A percentile compares a stretch with the other conserved stretches of the same genome.
Conservation (phyloP, 2,329 filamentous ascomycete genomes). For the Cladosporium halotolerans region DNA sequence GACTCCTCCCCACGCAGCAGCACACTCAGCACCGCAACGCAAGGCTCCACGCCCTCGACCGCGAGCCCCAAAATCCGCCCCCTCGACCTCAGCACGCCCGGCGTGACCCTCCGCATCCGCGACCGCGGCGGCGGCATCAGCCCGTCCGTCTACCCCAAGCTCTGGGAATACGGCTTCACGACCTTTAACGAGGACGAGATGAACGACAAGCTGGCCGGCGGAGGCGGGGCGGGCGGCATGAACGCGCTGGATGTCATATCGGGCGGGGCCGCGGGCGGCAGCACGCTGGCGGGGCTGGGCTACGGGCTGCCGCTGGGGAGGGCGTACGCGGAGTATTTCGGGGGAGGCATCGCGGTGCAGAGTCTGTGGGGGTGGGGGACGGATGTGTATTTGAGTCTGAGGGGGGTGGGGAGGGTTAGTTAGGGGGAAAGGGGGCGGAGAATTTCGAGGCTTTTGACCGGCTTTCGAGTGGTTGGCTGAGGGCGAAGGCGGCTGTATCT, state of each 20-base stretch:
- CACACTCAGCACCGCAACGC: slow-evolving; percentile 29
- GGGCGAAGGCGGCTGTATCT: no score
- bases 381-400: slow-evolving; percentile 58
- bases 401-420: slow-evolving; percentile 50
- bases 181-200: slow-evolving; percentile 71
- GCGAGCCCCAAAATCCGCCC: slow-evolving; percentile 36
- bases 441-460: no score
- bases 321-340: slow-evolving; percentile 97
- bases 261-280: slow-evolving; percentile 63
- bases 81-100: slow-evolving; percentile 54
- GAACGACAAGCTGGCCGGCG: slow-evolving; percentile 42
- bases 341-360: slow-evolving; percentile 90
- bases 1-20: slow-evolving; percentile 14
- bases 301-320: slow-evolving; percentile 87
- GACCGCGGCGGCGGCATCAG: slow-evolving; percentile 92
- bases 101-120: slow-evolving; percentile 89
- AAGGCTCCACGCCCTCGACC: slow-evolving; percentile 28
- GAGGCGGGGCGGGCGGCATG: slow-evolving; percentile 40
- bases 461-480: no score
- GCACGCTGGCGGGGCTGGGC: slow-evolving; percentile 77
- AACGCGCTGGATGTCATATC: slow-evolving; percentile 73
- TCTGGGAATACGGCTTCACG: slow-evolving; percentile 97
- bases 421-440: neutral
- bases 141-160: slow-evolving; percentile 73
- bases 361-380: slow-evolving; percentile 90